Base-by-base conservation (phyloP, 73 alveolate species). In the Paraurostyla sp. region DNA sequence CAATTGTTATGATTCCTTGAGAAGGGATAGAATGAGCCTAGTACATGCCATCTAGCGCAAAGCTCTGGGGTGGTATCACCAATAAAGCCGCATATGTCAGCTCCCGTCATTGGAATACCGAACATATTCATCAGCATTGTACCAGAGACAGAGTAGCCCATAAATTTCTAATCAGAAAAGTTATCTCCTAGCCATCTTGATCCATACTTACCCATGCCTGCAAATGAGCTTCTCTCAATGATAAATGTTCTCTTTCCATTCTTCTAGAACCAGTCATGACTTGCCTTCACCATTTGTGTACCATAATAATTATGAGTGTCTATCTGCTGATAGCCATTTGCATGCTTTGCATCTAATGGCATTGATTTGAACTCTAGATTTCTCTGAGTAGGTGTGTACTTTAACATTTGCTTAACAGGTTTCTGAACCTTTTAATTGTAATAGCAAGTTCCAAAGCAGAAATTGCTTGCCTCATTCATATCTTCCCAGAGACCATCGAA, bases 121-220 rank as follows among this genome's bases (percentile, higher is more conserved):
- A 93, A 98, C 42, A 98, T 90, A 45, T 80, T 80, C 87, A 87
- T 80, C 73, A 62, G 81, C 80, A 92, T 90, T 3, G 92, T 71
- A 18, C 97, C 96, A 29, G 96, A 20, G 0, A 94, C 82, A 23
- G 99, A 96, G 27, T 45, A 38, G 29, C 86, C 86, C 92, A 96
- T 86, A 46, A 62, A 93, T 80, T 88, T 76, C 92, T 92, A 92
- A 33, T 91, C 51, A 23, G 99, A 89, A 42, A 50, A 92, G 89
- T 98, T 98, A 85, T 98, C 99, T 0, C 99, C 99, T 45, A 94
- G 80, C 99, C 99, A 98, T 75, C 97, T 97, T 57, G 96, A 94
- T 22, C 98, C 98, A 88, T 73, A 97, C 83, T 95, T 97, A 43
- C 99, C 99, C 73, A 92, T 96, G 0, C 99, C 99, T 30, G 98